phyloP scores from a whole-genome alignment of 495 filamentous ascomycete species.

The Jackrogersella multiformis region DNA sequence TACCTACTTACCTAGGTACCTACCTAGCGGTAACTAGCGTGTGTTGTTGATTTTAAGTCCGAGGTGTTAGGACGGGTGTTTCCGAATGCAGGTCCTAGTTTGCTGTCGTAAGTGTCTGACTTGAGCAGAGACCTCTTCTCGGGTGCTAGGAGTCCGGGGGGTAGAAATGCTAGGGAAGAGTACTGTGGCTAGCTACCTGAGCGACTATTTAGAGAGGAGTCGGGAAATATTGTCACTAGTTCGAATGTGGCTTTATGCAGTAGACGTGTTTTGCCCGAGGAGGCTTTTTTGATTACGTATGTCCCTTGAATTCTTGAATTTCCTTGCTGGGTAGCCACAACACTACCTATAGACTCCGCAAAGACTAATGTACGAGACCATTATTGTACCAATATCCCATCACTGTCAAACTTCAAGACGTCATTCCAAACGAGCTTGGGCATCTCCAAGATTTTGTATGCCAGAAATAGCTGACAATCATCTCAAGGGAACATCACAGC shows the following conservation, averaged over 20 bases:
- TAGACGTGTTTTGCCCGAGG: slow-evolving; percentile 4
- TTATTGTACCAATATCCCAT: not conserved
- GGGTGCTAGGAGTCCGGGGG: slow-evolving; percentile 12
- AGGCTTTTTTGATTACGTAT: slow-evolving; percentile 16
- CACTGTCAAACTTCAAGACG: not conserved
- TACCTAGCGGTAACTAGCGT: no score
- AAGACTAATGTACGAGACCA: not conserved
- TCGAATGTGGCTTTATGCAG: slow-evolving; percentile 15
- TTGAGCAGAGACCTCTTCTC: slow-evolving; percentile 15
- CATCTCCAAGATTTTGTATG: not conserved
- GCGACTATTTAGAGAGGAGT: not conserved
- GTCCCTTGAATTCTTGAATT: not conserved
- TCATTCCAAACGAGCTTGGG: not conserved
- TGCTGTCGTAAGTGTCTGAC: slow-evolving; percentile 28
- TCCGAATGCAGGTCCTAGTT: slow-evolving; percentile 31
- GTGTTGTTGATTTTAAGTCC: slow-evolving; percentile 20
- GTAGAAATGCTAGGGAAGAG: slow-evolving; percentile 1
- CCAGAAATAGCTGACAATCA: not conserved
- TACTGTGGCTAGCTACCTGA: slow-evolving; percentile 6
- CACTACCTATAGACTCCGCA: not conserved
- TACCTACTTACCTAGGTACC: slow-evolving; percentile 16
- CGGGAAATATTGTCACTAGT: slow-evolving; percentile 24
- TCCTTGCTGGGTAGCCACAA: not conserved
- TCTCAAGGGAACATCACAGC: slow-evolving; percentile 18
- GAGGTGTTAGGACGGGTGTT: slow-evolving; percentile 18